These are phyloP conservation scores for Umbilicus rupestris DNA, from an alignment of 164 flowering plant species.

Conservation along the genomic window DNA sequence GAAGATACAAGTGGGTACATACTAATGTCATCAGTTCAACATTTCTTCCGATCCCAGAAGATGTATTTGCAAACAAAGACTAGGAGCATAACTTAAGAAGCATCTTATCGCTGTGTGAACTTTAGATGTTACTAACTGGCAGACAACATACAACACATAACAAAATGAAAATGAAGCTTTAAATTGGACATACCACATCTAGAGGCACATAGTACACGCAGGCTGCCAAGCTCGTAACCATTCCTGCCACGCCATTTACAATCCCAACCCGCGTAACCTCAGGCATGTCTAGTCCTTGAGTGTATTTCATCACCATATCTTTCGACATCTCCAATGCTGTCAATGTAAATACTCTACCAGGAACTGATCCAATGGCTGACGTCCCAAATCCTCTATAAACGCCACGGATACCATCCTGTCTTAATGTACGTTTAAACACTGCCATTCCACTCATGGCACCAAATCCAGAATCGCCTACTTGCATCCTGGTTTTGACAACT, in stretches of 20 bases:
- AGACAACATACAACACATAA: neutral
- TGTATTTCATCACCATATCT: constrained; percentile 44
- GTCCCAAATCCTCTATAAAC: constrained; percentile 76
- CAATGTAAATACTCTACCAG: constrained; percentile 62
- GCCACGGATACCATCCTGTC: constrained; percentile 61
- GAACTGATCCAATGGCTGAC: constrained; percentile 57
- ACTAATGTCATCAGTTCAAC: too few species aligned
- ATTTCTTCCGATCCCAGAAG: too few species aligned
- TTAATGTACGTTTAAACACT: constrained; percentile 40
- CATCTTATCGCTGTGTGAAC: too few species aligned
- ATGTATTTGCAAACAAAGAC: too few species aligned
- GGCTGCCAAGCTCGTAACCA: constrained; percentile 56
- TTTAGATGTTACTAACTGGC: too few species aligned
- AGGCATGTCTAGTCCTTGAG: constrained; percentile 38
- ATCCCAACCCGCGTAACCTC: constrained; percentile 63
- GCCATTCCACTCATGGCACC: constrained; percentile 38
- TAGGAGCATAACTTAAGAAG: too few species aligned
- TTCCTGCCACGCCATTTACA: constrained; percentile 73
- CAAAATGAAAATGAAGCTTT: neutral
- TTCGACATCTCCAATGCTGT: constrained; percentile 73
- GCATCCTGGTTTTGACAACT: constrained; percentile 82
- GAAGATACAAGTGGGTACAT: too few species aligned
- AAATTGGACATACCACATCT: constrained; percentile 57
- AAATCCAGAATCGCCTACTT: constrained; percentile 45
- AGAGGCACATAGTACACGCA: constrained; percentile 63